Evolutionary conservation across 2,329 filamentous ascomycete species (phyloP), one percentile per base, ranked within the genome.

Genomic region (Pseudogymnoascus sp.): DNA sequence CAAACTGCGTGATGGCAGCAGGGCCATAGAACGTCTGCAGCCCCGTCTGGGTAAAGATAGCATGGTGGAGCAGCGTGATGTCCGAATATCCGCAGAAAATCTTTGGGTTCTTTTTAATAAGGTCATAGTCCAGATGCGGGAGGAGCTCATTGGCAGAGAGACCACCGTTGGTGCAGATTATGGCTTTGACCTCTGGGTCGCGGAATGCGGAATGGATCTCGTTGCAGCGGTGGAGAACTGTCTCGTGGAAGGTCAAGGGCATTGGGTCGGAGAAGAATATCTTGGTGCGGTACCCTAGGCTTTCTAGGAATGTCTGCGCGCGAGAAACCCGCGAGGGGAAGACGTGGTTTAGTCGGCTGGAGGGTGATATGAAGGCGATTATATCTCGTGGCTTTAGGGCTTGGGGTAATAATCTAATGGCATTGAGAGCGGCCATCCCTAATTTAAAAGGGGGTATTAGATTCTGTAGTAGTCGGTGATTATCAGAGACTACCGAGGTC

Each of bases 21-120:
- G 72, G 71, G 2, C 72, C 72, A 60, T 73, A 73, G 63, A 74
- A 75, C 7, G 66, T 71, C 11, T 66, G 67, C 11, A 74, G 49
- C 46, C 66, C 46, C 3, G 65, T 46, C 59, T 68, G 43, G 3
- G 63, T 63, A 31, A 60, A 67, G 23, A 74, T 62, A 0, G 71
- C 71, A 60, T 68, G 65, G 46, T 69, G 68, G 14, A 74, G 63
- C 4, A 71, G 61, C 1, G 72, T 74, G 60, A 71, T 72, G 60
- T 74, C 72, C 2, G 67, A 71, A 60, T 69, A 73, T 8, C 72
- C 72, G 21, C 67, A 61, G 66, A 74, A 73, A n/a, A 74, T 71
- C 64, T 74, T 74, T 1, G 73, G 72, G 46, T 73, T 65, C 0
- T 49, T 16, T 21, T 49, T 63, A 18, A 74, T 72, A 28, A 74